A percentile compares a stretch with the other conserved stretches of the same genome.
These are phyloP conservation scores for Penicillium nordicum DNA, from an alignment of 2,329 filamentous ascomycete species.

Conservation along the genomic window DNA sequence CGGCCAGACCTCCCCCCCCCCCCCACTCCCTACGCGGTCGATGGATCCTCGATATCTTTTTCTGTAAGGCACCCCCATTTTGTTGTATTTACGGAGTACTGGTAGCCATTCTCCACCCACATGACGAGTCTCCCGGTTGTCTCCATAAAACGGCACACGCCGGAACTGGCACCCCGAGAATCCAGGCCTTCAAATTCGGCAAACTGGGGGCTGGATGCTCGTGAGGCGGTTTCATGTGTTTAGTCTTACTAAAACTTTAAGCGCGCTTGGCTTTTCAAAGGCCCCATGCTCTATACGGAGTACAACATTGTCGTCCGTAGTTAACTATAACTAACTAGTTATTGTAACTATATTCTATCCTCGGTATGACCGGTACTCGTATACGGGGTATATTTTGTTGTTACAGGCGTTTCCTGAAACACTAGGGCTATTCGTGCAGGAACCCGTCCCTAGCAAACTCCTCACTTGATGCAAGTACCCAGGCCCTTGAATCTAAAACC, in stretches of 20 bases:
- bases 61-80: constrained; percentile 5
- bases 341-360: neutral
- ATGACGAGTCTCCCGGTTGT: constrained; percentile 8
- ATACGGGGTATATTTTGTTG: neutral
- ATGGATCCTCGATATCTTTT: constrained; percentile 5
- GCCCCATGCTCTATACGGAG: neutral
- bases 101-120: neutral
- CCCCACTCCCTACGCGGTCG: constrained; percentile 4
- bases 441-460: constrained; percentile 1
- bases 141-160: neutral
- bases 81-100: neutral
- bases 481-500: neutral
- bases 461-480: constrained; percentile 1
- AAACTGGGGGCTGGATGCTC: neutral
- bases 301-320: too few relatives aligned
- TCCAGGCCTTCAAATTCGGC: constrained; percentile 4
- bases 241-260: neutral
- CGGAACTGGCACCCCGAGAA: neutral
- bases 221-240: constrained; percentile 3
- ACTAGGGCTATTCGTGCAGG: constrained; percentile 4
- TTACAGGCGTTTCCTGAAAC: constrained; percentile 1
- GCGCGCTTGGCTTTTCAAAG: neutral
- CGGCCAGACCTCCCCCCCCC: constrained; percentile 2
- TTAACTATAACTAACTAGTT: too few relatives aligned
- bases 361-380: neutral